Base-by-base conservation (phyloP, 495 filamentous ascomycete species). In the Annulohypoxylon nitens region DNA sequence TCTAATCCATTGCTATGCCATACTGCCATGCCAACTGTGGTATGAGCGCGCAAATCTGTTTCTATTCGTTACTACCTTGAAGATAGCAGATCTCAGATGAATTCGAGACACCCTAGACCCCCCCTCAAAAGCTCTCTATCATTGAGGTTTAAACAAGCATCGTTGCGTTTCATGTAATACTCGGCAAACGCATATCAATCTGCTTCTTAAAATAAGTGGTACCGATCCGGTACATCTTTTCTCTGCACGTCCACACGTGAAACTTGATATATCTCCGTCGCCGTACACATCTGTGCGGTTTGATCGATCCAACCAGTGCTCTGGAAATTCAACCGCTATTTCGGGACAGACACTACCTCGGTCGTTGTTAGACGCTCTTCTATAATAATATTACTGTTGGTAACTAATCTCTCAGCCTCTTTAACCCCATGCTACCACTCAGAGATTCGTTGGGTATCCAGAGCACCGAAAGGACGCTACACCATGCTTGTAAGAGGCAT, bases 101-200 rank as follows among this genome's bases (percentile, higher is more conserved):
- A 51, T 14, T 51, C 8, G 33, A 58, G 33, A 58, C 54, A 39
- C 20, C 34, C 23, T 33, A 43, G 36, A 18, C 12, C 41, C 30
- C 18, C 39, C 26, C 37, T 12, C 41, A 20, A 2, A 36, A 8
- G 45, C 7, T 4, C n/a, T 20, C 43, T 39, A 14, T 23, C 12
- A 3, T 20, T 37, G 64, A 51, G 16, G 53, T 67, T 39, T 20
- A 58, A 67, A 67, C 64, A 60, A 58, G 53, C 64, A 50, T 60
- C 55, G 11, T 48, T 8, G 53, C 25, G 64, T 67, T 25, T 26
- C 43, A 41, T 11, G 30, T 33, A 10, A 51, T 51, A 47, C 39
- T 39, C 39, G 39, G 41, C 30, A 26, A n/a, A 5, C 25, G 30
- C 48, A 23, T 20, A 10, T n/a, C 6, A 7, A 20, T 25, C 47